Base-by-base conservation (phyloP, 108 stramenopile genomes). In the Pseudonitzschia pungens region DNA sequence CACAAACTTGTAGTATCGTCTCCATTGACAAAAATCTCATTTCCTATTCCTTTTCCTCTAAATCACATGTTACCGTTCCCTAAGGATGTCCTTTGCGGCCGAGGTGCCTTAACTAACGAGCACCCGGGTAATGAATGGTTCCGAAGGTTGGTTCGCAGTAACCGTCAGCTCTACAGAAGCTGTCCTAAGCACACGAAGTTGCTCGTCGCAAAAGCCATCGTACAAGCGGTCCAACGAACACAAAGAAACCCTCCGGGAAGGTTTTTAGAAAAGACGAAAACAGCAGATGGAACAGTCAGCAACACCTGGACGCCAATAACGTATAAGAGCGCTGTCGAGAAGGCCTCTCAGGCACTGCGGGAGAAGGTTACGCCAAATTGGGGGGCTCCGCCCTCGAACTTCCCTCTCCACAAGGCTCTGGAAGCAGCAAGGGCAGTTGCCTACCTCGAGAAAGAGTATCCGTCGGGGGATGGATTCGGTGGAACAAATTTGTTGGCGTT, bases 301-400 rank as follows among this genome's bases (percentile, higher is more conserved):
- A 74, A 68, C 16, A 54, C 62, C 10, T 92, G 87, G 87, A 72
- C 58, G 28, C 75, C 81, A 56, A 86, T 92, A 12, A 65, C 70
- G 12, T 88, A 89, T 58, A 83, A 82, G 63, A 76, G 82, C 43
- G 78, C 87, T 3, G 81, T 83, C 24, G 85, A 87, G 58, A 92
- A 92, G 74, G 88, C 89, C 16, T 83, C 83, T 0, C 91, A 92
- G 75, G 89, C 88, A 6, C 71, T 92, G 44, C 73, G 91, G 57
- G 91, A 92, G 65, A 81, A 81, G 52, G 86, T 62, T 16, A 62
- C 60, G 29, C 60, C 60, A 7, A 62, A 62, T 15, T 62, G 60
- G 60, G 60, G 60, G 16, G 60, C 60, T 33, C 60, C 60, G 20
- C 60, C 60, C 2, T 62, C 60, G 14, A 62, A 62, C 20, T 62